Conservation (phyloP, 2,329 filamentous ascomycete species). For the Colletotrichum paranaense region DNA sequence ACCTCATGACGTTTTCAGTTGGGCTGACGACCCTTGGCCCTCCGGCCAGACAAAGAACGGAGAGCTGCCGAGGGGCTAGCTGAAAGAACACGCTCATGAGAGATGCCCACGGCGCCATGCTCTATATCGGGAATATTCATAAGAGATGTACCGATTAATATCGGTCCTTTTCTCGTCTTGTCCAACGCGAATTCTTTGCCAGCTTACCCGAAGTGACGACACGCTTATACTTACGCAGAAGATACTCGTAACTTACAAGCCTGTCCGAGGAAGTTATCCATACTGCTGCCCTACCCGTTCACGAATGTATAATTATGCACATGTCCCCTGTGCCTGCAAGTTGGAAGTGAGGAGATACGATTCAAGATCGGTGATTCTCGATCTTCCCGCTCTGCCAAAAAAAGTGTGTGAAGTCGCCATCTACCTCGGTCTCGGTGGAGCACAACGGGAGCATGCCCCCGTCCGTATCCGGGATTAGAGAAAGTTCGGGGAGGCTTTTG, state of each 20-base stretch:
- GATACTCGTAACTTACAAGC: background rate
- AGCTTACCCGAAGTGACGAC: background rate
- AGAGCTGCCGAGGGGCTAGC: constrained; percentile 13
- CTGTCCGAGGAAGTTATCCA: background rate
- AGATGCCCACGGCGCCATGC: constrained; percentile 1
- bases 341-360: background rate
- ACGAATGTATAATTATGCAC: background rate
- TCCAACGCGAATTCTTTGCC: background rate
- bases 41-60: constrained; percentile 21
- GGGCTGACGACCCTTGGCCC: background rate
- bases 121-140: constrained; percentile 11
- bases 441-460: background rate
- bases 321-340: background rate
- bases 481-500: constrained; percentile 18
- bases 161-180: background rate
- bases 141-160: background rate
- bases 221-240: background rate
- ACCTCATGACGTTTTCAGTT: constrained; percentile 18
- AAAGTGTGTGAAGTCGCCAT: constrained; percentile 13
- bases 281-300: background rate
- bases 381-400: background rate
- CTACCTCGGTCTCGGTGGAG: constrained; percentile 7
- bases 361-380: background rate
- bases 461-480: background rate
- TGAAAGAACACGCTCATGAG: constrained; percentile 2